Conservation (phyloP, 2,329 filamentous ascomycete species). For the Phymatotrichopsis omnivora region DNA sequence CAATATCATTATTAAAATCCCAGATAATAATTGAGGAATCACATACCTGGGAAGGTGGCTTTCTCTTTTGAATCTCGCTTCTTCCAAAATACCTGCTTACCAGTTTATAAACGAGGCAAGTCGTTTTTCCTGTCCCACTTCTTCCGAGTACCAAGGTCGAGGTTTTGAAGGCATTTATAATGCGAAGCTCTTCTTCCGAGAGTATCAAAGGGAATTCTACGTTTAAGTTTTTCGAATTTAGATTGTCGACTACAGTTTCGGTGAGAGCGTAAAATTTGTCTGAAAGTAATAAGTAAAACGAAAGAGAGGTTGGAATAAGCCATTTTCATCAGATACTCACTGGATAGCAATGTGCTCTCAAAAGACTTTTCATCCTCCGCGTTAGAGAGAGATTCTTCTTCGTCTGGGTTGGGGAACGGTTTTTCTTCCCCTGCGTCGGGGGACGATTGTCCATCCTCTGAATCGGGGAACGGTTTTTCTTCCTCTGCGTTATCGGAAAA, state of each 20-base stretch:
- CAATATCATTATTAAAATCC: too few species aligned
- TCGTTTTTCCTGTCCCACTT: constrained; percentile 35
- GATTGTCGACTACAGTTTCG: constrained; percentile 26
- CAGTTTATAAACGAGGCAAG: constrained; percentile 33
- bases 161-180: constrained; percentile 31
- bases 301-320: too few species aligned
- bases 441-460: too few species aligned
- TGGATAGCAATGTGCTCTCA: constrained; percentile 13
- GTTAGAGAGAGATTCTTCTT: too few species aligned
- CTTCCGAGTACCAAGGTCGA: constrained; percentile 33
- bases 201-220: constrained; percentile 33
- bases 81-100: constrained; percentile 30
- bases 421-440: too few species aligned
- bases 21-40: not conserved
- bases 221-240: constrained; percentile 10
- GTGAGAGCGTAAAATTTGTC: constrained; percentile 33
- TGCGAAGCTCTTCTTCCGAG: constrained; percentile 30
- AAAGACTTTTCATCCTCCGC: constrained; percentile 1
- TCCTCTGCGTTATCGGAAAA: too few species aligned
- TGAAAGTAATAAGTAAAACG: too few species aligned
- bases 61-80: constrained; percentile 1
- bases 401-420: too few species aligned
- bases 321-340: too few species aligned
- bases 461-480: too few species aligned
- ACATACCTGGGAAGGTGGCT: constrained; percentile 15